Evolutionary conservation across 139 green algal species (phyloP), one percentile per base, ranked within the genome.

Genomic region (Gonium pectorale): DNA sequence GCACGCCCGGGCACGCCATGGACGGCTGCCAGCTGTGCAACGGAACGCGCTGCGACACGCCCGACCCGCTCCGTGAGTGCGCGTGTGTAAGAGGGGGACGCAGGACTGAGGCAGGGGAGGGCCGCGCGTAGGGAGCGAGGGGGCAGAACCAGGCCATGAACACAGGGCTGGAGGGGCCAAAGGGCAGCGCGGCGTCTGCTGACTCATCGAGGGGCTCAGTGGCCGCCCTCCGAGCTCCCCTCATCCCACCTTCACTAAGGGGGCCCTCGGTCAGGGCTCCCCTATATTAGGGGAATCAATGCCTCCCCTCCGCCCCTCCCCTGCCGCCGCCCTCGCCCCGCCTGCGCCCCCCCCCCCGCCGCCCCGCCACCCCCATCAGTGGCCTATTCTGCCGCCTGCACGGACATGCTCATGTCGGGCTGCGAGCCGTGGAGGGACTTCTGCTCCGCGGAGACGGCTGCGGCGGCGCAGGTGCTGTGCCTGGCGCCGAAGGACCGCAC

Each of bases 41-140:
- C 43, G 62, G 17, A 6, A 51, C 31, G 5, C 5, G 19, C 35
- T 83, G 77, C n/a, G 43, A 38, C 26, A 83, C 59, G 29, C 7
- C 60, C 5, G 77, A 83, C 43, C 77, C 59, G n/a, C 43, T 83
- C 22, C 43, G 77, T 83, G 44, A 83, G 77, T 64, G 5, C 22
- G 49, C 26, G 3, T 40, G 0, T 64, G 9, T 31, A 11, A 64
- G 56, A 33, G n/a, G n/a, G n/a, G n/a, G n/a, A n/a, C n/a, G n/a
- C n/a, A n/a, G n/a, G n/a, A n/a, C n/a, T n/a, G n/a, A n/a, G n/a
- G n/a, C n/a, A n/a, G n/a, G n/a, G n/a, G n/a, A n/a, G n/a, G n/a
- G n/a, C n/a, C n/a, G n/a, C n/a, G n/a, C n/a, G n/a, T n/a, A n/a
- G n/a, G n/a, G n/a, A n/a, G n/a, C n/a, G n/a, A n/a, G n/a, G n/a